Base-by-base conservation (phyloP, 306 rosid genomes). In the Oemleria cerasiformis region DNA sequence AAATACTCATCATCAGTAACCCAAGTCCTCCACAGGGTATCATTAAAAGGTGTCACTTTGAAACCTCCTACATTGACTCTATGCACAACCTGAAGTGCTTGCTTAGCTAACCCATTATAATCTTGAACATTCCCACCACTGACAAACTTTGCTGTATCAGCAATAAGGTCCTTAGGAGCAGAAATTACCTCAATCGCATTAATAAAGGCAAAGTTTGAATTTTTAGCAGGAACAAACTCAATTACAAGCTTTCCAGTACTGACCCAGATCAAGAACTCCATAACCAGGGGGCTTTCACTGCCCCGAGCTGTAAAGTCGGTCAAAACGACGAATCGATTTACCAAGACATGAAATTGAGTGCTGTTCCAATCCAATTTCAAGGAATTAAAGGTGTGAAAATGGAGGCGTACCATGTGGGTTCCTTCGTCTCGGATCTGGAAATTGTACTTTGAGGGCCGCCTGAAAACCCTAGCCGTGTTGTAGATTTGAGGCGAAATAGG, bases 111-210 rank as follows among this genome's bases (percentile, higher is more conserved):
- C 8, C 86, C 90, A 73, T 87, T 74, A 70, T 83, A 84, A 25
- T 63, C 42, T 64, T 56, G 82, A 30, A 67, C 8, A 60, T 64
- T 68, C 2, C 64, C 76, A 38, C 68, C 59, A 58, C 71, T 70
- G 68, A 91, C 34, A 71, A 55, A 84, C 75, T 73, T 79, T 3
- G 96, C 89, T 2, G 88, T 67, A 20, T 84, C 88, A 34, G 87
- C 84, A 13, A 94, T 82, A 76, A 94, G 96, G 57, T 94, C 96
- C 20, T 85, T 89, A 1, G 98, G 98, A 8, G 96, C 95, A 74
- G 97, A 89, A n/a, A 94, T 83, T 3, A 94, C 95, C 79, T 91
- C 98, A 78, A 91, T 91, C 23, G 96, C 98, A 76, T 89, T 94
- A 12, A 91, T 91, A 78, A 87, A 94, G 10, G 86, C 96, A 55